phyloP scores from a whole-genome alignment of 2,329 filamentous ascomycete genomes.

The Colletotrichum incanum region DNA sequence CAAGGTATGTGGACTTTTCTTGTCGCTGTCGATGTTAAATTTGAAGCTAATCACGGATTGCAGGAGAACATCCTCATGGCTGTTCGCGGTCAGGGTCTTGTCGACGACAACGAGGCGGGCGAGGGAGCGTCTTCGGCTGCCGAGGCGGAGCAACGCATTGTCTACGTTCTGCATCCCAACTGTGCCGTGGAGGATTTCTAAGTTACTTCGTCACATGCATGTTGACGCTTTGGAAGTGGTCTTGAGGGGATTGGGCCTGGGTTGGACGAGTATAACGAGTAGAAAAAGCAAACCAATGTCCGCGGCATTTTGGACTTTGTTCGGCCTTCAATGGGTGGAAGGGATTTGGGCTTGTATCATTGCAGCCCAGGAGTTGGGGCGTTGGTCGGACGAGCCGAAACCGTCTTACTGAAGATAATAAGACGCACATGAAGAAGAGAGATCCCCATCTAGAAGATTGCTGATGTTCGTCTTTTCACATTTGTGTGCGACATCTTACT shows the following conservation, averaged over 20 bases:
- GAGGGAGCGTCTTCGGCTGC: slow-evolving; percentile 60
- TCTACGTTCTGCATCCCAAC: slow-evolving; percentile 96
- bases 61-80: slow-evolving; percentile 92
- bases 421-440: slow-evolving; percentile 5
- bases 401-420: neutral
- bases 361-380: slow-evolving; percentile 33
- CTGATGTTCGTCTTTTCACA: neutral
- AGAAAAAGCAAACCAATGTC: slow-evolving; percentile 27
- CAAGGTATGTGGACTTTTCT: slow-evolving; percentile 68
- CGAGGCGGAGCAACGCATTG: slow-evolving; percentile 62
- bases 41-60: slow-evolving; percentile 55
- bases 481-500: neutral
- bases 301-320: slow-evolving; percentile 25
- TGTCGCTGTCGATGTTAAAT: slow-evolving; percentile 60
- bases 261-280: slow-evolving; percentile 16
- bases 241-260: neutral
- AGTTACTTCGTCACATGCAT: slow-evolving; percentile 17
- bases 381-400: slow-evolving; percentile 10
- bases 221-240: neutral
- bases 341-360: slow-evolving; percentile 8
- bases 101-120: slow-evolving; percentile 60
- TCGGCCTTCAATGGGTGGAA: slow-evolving; percentile 13
- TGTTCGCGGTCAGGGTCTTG: slow-evolving; percentile 74
- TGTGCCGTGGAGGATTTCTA: slow-evolving; percentile 82
- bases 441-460: neutral